phyloP scores from a whole-genome alignment of 345 rosid species.

The Chamaenerion angustifolium region DNA sequence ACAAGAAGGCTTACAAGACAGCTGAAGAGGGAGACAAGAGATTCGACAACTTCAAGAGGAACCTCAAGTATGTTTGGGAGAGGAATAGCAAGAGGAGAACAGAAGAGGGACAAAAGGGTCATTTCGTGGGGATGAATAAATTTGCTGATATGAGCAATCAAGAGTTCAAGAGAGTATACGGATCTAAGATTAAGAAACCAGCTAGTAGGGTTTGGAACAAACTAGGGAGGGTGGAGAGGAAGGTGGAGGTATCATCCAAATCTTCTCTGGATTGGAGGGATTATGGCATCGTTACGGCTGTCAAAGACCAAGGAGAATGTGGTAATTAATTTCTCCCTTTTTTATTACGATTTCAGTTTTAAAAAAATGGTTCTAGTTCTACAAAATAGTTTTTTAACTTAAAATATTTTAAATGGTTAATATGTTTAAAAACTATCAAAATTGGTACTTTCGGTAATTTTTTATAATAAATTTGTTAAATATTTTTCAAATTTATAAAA shows the following conservation, averaged over 20 bases:
- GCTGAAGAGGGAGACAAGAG: conserved; percentile 28
- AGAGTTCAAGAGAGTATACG: conserved; percentile 29
- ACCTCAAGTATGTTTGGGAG: conserved; percentile 31
- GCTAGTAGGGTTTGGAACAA: conserved; percentile 7
- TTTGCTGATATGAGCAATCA: conserved; percentile 60
- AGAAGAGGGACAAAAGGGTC: conserved; percentile 7
- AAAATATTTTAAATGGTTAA: too few relatives aligned
- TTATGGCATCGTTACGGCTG: conserved; percentile 33
- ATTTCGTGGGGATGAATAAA: conserved; percentile 41
- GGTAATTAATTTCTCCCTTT: too few relatives aligned
- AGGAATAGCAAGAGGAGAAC: conserved; percentile 12
- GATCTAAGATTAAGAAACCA: conserved; percentile 37
- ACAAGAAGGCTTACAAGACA: conserved; percentile 28
- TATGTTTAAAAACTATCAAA: too few relatives aligned
- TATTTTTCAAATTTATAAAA: too few relatives aligned
- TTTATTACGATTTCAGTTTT: too few relatives aligned
- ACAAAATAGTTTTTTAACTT: too few relatives aligned
- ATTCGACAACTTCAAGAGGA: conserved; percentile 24
- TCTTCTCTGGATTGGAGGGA: conserved; percentile 55
- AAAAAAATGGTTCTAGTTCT: too few relatives aligned
- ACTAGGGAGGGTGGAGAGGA: conserved; percentile 2
- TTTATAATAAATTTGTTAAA: too few relatives aligned
- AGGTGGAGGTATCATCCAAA: conserved; percentile 17
- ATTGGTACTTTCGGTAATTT: too few relatives aligned
- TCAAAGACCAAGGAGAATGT: conserved; percentile 46